phyloP scores from a whole-genome alignment of 2,329 filamentous ascomycete species.

The Nectriaceae sp. region DNA sequence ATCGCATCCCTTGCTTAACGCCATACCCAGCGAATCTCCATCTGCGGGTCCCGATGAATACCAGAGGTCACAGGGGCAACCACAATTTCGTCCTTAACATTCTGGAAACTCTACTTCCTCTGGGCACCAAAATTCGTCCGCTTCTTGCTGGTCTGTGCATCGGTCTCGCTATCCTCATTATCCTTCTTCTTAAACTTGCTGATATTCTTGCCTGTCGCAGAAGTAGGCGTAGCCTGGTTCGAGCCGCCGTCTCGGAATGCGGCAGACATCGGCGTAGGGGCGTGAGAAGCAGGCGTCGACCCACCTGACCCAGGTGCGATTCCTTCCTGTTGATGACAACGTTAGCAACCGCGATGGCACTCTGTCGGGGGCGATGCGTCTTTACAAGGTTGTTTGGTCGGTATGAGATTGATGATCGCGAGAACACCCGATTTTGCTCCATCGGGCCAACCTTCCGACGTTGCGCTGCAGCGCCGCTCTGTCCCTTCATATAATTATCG shows the following conservation, averaged over 20 bases:
- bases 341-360: constrained; percentile 7
- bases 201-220: constrained; percentile 45
- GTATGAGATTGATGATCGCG: constrained; percentile 64
- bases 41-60: background rate
- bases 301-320: constrained; percentile 39
- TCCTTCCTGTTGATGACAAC: constrained; percentile 17
- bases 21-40: too few relatives aligned
- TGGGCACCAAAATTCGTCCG: constrained; percentile 59
- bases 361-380: background rate
- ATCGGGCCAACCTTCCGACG: constrained; percentile 65
- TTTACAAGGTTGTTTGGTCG: constrained; percentile 45
- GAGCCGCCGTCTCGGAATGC: constrained; percentile 53
- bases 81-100: background rate
- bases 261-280: constrained; percentile 50
- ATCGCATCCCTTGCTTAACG: too few relatives aligned
- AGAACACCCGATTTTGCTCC: constrained; percentile 76
- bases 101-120: constrained; percentile 42
- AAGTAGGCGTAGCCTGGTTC: constrained; percentile 58
- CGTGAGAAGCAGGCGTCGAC: constrained; percentile 35
- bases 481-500: constrained; percentile 96
- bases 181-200: constrained; percentile 58
- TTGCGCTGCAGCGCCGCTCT: constrained; percentile 61
- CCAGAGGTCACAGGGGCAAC: background rate
- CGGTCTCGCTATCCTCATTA: constrained; percentile 61
- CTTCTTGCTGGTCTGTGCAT: constrained; percentile 54